phyloP scores from a whole-genome alignment of 2,329 filamentous ascomycete species.

The Nannizziopsis barbatae region DNA sequence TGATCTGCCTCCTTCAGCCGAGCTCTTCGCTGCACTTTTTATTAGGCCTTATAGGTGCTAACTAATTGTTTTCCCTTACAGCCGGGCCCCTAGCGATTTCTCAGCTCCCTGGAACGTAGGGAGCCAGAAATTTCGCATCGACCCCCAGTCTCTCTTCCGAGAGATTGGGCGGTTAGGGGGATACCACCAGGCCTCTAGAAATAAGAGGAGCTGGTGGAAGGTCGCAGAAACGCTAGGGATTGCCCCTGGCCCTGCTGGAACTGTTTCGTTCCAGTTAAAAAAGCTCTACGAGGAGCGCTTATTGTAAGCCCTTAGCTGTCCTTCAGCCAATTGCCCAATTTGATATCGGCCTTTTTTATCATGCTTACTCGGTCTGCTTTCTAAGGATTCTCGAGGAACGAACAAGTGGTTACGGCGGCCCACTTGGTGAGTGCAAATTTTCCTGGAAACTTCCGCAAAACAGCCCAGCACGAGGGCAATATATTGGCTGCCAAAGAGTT shows the following conservation, averaged over 20 bases:
- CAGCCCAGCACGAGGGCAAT: too few relatives aligned
- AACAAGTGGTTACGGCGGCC: neutral
- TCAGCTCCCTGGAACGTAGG: neutral
- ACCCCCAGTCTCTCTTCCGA: slow-evolving; percentile 12
- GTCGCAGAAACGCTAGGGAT: slow-evolving; percentile 4
- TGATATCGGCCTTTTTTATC: neutral
- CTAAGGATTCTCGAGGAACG: slow-evolving; percentile 2
- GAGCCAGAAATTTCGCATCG: slow-evolving; percentile 7
- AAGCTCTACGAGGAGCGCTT: slow-evolving; percentile 12
- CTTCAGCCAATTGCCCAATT: neutral
- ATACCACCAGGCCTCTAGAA: slow-evolving; percentile 8
- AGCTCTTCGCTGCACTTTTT: neutral
- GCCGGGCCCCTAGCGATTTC: neutral
- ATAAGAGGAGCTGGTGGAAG: slow-evolving; percentile 15
- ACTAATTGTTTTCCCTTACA: neutral
- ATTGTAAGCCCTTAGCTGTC: slow-evolving; percentile 11
- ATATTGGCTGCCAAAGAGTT: neutral
- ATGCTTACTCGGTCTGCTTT: neutral
- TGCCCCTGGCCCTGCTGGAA: slow-evolving; percentile 1
- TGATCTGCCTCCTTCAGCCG: neutral
- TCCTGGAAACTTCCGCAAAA: neutral
- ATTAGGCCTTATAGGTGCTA: neutral
- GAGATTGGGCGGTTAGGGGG: slow-evolving; percentile 10
- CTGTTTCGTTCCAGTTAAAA: slow-evolving; percentile 12
- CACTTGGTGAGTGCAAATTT: neutral